These are phyloP conservation scores for Magnolia officinalis DNA, from an alignment of 164 flowering plant species.

Conservation along the genomic window DNA sequence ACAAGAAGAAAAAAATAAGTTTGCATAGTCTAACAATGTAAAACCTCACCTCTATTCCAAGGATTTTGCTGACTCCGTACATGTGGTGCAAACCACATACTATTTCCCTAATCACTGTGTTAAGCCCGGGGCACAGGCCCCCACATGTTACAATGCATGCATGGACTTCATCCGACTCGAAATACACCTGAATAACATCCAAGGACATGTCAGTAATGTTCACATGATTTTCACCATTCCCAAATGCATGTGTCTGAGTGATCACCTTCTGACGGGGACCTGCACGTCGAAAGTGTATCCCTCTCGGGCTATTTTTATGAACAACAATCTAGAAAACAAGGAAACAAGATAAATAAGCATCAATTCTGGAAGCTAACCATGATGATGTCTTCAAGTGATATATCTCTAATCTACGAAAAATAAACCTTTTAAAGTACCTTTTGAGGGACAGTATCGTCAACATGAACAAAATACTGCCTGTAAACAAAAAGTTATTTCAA, in stretches of 20 bases:
- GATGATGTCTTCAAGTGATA: not conserved
- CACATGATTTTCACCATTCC: slow-evolving; percentile 1
- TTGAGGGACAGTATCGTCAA: slow-evolving; percentile 76
- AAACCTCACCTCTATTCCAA: slow-evolving; percentile 73
- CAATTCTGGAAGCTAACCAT: not conserved
- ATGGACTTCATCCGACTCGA: slow-evolving; percentile 81
- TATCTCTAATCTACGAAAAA: not conserved
- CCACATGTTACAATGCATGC: slow-evolving; percentile 99
- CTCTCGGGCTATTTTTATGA: slow-evolving; percentile 66
- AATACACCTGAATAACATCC: slow-evolving; percentile 56
- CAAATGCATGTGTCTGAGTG: not conserved
- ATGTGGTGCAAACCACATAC: slow-evolving; percentile 75
- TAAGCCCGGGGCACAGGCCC: slow-evolving; percentile 96
- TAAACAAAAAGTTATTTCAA: slow-evolving; percentile 3
- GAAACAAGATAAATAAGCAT: not conserved
- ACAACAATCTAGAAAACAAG: slow-evolving; percentile 49
- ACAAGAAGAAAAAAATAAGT: not conserved
- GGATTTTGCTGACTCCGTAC: slow-evolving; percentile 75
- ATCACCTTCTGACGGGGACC: slow-evolving; percentile 78
- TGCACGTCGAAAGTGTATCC: slow-evolving; percentile 77
- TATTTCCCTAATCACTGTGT: slow-evolving; percentile 93
- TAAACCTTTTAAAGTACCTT: slow-evolving; percentile 37
- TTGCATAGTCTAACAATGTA: not conserved
- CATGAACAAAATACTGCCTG: slow-evolving; percentile 93
- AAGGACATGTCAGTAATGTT: slow-evolving; percentile 6